These are phyloP conservation scores for Hanseniaspora occidentalis DNA, from an alignment of 805 yeast species.

Conservation along the genomic window DNA sequence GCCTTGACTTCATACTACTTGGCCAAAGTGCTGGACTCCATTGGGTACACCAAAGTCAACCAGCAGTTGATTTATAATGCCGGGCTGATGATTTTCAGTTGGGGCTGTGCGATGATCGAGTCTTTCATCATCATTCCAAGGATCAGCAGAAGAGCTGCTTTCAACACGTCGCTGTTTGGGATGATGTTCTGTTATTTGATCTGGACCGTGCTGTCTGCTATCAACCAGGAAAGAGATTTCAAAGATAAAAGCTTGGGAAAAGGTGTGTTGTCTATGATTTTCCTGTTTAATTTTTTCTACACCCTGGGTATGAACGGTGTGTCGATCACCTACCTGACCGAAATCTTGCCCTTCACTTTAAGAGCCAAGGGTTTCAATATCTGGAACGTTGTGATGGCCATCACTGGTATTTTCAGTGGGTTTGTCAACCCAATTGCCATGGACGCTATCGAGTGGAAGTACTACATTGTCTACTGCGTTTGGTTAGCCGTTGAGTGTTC, in stretches of 20 bases:
- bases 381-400: constrained; percentile 14
- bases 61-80: constrained; percentile 39
- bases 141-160: constrained; percentile 27
- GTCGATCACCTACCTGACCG: constrained; percentile 35
- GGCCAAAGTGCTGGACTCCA: constrained; percentile 35
- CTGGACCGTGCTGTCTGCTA: constrained; percentile 36
- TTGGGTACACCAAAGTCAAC: constrained; percentile 37
- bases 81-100: constrained; percentile 36
- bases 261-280: constrained; percentile 40
- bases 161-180: constrained; percentile 24
- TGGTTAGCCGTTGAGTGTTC: constrained; percentile 19
- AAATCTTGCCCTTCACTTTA: constrained; percentile 24
- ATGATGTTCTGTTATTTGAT: constrained; percentile 29
- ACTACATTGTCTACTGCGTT: constrained; percentile 26
- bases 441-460: constrained; percentile 26
- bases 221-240: constrained; percentile 30
- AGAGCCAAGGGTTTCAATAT: constrained; percentile 22
- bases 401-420: constrained; percentile 21
- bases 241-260: constrained; percentile 29
- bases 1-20: constrained; percentile 41
- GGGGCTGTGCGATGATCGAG: constrained; percentile 22
- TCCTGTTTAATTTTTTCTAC: constrained; percentile 32
- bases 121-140: constrained; percentile 19
- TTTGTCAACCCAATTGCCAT: constrained; percentile 28
- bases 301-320: constrained; percentile 33